Evolutionary conservation across 371 early-diverging fungal genomes (phyloP).

Genomic region (Syncephalis fuscata): DNA sequence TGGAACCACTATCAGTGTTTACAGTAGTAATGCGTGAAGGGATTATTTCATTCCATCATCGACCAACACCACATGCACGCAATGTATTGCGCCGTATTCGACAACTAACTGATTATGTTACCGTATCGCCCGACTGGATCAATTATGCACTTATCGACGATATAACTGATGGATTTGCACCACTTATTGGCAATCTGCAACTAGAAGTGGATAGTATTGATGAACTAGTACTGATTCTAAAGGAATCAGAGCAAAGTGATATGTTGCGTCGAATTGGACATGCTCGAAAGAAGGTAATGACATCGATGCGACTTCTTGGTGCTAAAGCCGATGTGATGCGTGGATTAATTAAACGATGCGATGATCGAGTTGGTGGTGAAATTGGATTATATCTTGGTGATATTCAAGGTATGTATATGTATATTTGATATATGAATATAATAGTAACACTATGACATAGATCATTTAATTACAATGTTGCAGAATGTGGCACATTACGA

Average conservation of each 20-base stretch:
- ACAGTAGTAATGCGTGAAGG: conserved; percentile 57
- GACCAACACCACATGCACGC: conserved; percentile 34
- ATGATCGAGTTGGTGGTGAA: conserved; percentile 30
- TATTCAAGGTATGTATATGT: conserved; percentile 46
- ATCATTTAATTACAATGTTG: conserved; percentile 89
- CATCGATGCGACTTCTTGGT: conserved; percentile 49
- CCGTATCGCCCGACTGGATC: conserved; percentile 70
- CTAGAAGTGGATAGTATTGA: conserved; percentile 82
- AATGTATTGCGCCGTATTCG: conserved; percentile 41
- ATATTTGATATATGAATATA: not conserved
- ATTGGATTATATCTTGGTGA: conserved; percentile 70
- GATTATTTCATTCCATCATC: conserved; percentile 40
- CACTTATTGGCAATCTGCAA: conserved; percentile 58
- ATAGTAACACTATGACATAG: conserved; percentile 14
- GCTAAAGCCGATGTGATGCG: conserved; percentile 75
- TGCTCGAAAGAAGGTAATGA: conserved; percentile 67
- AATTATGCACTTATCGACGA: conserved; percentile 79
- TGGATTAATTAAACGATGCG: conserved; percentile 39
- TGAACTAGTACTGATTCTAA: conserved; percentile 65
- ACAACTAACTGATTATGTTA: conserved; percentile 39
- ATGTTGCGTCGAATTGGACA: conserved; percentile 77
- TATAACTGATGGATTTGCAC: conserved; percentile 71
- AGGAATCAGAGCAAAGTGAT: conserved; percentile 59
- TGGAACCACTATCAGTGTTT: conserved; percentile 69
- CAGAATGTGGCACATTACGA: conserved; percentile 85